Base-by-base conservation (phyloP, 805 yeast species). In the Metschnikowia continentalis region DNA sequence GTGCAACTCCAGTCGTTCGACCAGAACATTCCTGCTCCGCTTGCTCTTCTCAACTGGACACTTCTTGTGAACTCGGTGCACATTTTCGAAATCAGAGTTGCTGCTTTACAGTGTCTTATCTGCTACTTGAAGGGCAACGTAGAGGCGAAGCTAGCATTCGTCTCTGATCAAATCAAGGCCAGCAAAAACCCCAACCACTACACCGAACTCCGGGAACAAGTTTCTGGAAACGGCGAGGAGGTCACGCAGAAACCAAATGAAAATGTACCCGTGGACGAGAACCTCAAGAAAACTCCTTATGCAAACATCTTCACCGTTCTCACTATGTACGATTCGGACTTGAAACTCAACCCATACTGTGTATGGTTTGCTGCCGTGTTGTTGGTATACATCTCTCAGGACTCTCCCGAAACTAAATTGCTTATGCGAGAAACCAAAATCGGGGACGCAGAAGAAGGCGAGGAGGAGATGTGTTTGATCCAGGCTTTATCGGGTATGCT, bases 21-120 rank as follows among this genome's bases (percentile, higher is more conserved):
- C 41, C 59, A 54, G 42, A 62, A 66, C 1, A 68, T 89, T 2
- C 92, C 97, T 0, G 95, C 88, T 0, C 75, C 86, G 0, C 74
- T 78, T 30, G 90, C 95, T 0, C 71, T 94, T 46, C 61, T 92
- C 32, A 85, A 87, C 55, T 94, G 99, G 99, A 77, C 89, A 33
- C 68, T 92, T 6, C 78, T 74, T 52, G 80, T 84, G 3, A 88
- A 88, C 56, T 89, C 97, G 0, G 87, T 90, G 2, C 97, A 91
- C 60, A 70, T 83, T 0, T 94, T 94, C 65, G 91, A 88, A 54
- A 77, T 90, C 5, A 76, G 99, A 58, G 80, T 83, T 8, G 90
- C 90, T 1, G 80, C 97, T 3, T 74, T 81, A 4, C 68, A 74
- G 37, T 79, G 89, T 37, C 66, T 94, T 38, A 81, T 80, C 47